Base-by-base conservation (phyloP, 2,329 filamentous ascomycete species). In the Penicillium sp. region DNA sequence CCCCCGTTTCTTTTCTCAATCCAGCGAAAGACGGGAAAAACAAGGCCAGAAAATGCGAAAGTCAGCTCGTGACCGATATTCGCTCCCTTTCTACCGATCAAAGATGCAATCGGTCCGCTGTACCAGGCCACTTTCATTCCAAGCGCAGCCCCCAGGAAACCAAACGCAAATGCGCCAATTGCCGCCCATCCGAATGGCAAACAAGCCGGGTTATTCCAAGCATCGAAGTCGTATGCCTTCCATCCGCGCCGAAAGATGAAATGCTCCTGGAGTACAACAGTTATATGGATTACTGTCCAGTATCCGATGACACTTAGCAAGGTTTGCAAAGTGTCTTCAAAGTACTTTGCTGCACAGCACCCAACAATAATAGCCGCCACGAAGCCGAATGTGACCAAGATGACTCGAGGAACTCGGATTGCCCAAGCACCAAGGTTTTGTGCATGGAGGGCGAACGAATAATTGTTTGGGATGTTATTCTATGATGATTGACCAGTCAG, bases 301-400 rank as follows among this genome's bases (percentile, higher is more conserved):
- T 82, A 83, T 10, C 80, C 81, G 2, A 83, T 74, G 24, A 82
- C 72, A 14, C 76, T 76, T 2, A 82, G 64, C 62, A 83, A 79
- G 51, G 81, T 79, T 62, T 80, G 68, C 14, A 83, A 66, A 76
- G 75, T 63, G 51, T 64, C 64, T 24, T 61, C 40, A 41, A 75
- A 73, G 59, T 70, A 74, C 14, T 62, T 64, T 2, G 72, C 69
- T 2, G n/a, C 73, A 47, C 67, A 73, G 51, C 73, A 75, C 9
- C 73, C 74, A 4, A 74, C 68, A 2, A 70, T 68, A 13, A 75
- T 61, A 1, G 73, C 70, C 13, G 66, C 68, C 2, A 74, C 49
- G 51, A 68, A 75, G 16, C 73, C 73, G 47, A 75, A 68, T 2
- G 73, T 75, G 10, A 75, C 73, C 5, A 74, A 65, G 14, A 69